These are phyloP conservation scores for Babesia ovis DNA, from an alignment of 169 alveolate genomes.

Conservation along the genomic window DNA sequence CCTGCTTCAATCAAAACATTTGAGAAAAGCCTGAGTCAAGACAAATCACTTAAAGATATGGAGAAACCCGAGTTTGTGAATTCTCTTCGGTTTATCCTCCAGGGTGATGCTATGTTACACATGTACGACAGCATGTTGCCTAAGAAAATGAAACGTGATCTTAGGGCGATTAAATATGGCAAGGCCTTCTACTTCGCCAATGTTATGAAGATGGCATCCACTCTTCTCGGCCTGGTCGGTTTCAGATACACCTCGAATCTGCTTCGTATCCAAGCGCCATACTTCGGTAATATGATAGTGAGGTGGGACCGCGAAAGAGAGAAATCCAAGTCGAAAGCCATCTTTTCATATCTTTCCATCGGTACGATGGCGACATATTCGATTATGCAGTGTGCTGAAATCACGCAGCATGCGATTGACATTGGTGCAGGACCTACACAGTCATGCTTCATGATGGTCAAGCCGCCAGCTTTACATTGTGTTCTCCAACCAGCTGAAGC, in stretches of 20 bases:
- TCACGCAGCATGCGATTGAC: slow-evolving; percentile 76
- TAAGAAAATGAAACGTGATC: slow-evolving; percentile 73
- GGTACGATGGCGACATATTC: slow-evolving; percentile 80
- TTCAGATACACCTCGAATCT: slow-evolving; percentile 69
- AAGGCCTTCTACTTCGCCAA: slow-evolving; percentile 75
- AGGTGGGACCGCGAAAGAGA: slow-evolving; percentile 76
- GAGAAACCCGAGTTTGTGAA: slow-evolving; percentile 72
- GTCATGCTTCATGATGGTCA: slow-evolving; percentile 68
- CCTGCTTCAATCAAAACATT: slow-evolving; percentile 77
- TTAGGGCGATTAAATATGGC: slow-evolving; percentile 76
- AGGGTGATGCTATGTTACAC: slow-evolving; percentile 76
- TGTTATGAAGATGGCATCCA: slow-evolving; percentile 70
- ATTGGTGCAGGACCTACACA: slow-evolving; percentile 75
- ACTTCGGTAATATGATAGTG: slow-evolving; percentile 76
- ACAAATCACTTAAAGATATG: slow-evolving; percentile 68
- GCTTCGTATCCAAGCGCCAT: slow-evolving; percentile 79
- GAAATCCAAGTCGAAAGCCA: slow-evolving; percentile 61
- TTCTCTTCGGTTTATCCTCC: slow-evolving; percentile 70
- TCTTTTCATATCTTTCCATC: slow-evolving; percentile 67
- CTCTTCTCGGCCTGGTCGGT: slow-evolving; percentile 65
- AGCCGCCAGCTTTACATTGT: slow-evolving; percentile 70
- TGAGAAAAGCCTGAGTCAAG: slow-evolving; percentile 68
- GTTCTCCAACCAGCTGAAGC: slow-evolving; percentile 52
- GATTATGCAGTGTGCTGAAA: slow-evolving; percentile 74
- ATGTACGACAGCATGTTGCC: slow-evolving; percentile 75